A percentile compares a stretch with the other conserved stretches of the same genome.
Evolutionary conservation across 768 basidiomycete genomes (phyloP).

Genomic region (Russula dissimulans): DNA sequence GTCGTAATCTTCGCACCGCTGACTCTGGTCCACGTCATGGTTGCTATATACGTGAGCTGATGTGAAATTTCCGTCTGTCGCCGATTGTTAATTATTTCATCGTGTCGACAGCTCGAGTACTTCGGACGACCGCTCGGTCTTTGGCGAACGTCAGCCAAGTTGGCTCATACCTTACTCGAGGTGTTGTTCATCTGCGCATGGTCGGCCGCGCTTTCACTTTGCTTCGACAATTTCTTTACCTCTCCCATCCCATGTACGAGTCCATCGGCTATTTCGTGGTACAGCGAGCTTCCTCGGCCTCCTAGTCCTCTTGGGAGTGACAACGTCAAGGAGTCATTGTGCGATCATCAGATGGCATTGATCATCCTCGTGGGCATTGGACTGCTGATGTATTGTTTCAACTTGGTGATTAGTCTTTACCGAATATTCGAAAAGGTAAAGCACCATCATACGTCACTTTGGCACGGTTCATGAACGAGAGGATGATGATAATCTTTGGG

Average conservation of each 20-base stretch:
- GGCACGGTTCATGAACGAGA: not conserved
- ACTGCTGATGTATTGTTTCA: slow-evolving; percentile 72
- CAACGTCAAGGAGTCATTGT: slow-evolving; percentile 46
- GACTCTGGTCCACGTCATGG: slow-evolving; percentile 77
- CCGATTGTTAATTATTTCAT: slow-evolving; percentile 16
- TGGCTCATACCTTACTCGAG: slow-evolving; percentile 80
- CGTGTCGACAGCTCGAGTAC: slow-evolving; percentile 64
- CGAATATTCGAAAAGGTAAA: slow-evolving; percentile 88
- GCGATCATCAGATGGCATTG: slow-evolving; percentile 67
- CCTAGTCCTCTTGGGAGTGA: slow-evolving; percentile 32
- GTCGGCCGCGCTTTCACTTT: slow-evolving; percentile 81
- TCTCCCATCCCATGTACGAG: slow-evolving; percentile 72
- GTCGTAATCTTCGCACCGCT: slow-evolving; percentile 81
- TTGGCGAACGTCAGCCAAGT: slow-evolving; percentile 82
- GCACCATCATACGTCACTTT: slow-evolving; percentile 35
- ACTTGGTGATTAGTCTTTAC: slow-evolving; percentile 76
- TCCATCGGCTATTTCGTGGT: slow-evolving; percentile 56
- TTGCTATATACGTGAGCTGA: slow-evolving; percentile 71
- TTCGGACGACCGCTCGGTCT: slow-evolving; percentile 88
- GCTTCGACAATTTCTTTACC: slow-evolving; percentile 89
- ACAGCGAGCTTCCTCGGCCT: slow-evolving; percentile 50
- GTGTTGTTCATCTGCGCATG: slow-evolving; percentile 90
- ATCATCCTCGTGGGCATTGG: slow-evolving; percentile 72
- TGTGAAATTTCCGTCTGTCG: slow-evolving; percentile 1
- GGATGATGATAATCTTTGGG: not conserved